These are phyloP conservation scores for Epichloe aotearoae DNA, from an alignment of 2,329 filamentous ascomycete genomes.

Conservation along the genomic window DNA sequence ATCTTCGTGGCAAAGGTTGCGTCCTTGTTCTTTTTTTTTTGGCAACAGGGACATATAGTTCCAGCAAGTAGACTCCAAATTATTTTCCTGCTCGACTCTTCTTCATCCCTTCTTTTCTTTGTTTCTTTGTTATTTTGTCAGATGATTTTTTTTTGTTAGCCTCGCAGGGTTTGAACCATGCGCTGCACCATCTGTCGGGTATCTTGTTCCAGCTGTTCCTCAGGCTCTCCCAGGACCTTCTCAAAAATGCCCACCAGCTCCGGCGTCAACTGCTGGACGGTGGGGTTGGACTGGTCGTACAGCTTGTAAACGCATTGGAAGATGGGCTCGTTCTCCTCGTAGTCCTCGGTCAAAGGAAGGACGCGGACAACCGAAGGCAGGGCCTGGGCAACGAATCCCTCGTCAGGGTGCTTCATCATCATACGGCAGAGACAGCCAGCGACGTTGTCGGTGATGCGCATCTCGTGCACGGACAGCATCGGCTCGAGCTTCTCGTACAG, in stretches of 20 bases:
- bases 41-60: neutral
- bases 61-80: neutral
- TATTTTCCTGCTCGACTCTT: neutral
- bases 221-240: conserved; percentile 55
- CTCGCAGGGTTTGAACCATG: conserved; percentile 37
- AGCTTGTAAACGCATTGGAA: conserved; percentile 83
- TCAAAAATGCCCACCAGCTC: conserved; percentile 59
- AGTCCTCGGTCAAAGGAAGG: conserved; percentile 84
- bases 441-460: conserved; percentile 82
- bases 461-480: conserved; percentile 62
- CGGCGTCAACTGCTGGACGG: conserved; percentile 55
- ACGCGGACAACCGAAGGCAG: conserved; percentile 67
- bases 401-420: conserved; percentile 79
- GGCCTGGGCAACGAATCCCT: conserved; percentile 67
- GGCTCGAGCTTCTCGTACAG: conserved; percentile 82
- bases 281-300: conserved; percentile 58
- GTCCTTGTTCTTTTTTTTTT: neutral
- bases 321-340: conserved; percentile 89
- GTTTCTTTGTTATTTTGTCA: neutral
- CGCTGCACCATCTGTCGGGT: conserved; percentile 53
- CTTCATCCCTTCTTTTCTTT: neutral
- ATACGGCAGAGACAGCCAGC: conserved; percentile 84
- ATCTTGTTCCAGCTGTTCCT: conserved; percentile 63
- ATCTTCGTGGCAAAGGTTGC: conserved; percentile 1
- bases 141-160: neutral